phyloP scores from a whole-genome alignment of 805 yeast genomes.

The Ogataea thermomethanolica region DNA sequence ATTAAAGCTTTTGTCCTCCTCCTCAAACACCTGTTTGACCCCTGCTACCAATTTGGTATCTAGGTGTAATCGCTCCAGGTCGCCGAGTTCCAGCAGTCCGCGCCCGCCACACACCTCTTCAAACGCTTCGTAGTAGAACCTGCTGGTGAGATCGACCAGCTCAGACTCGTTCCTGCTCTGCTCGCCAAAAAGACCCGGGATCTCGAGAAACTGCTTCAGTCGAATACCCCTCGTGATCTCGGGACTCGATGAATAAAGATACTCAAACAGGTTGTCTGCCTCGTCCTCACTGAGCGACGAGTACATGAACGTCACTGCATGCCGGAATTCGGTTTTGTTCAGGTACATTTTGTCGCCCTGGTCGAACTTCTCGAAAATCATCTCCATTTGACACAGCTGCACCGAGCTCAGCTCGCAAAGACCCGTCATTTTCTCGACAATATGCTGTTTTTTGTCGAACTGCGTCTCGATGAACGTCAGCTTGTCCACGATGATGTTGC shows the following conservation, averaged over 20 bases:
- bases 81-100: slow-evolving; percentile 36
- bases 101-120: slow-evolving; percentile 39
- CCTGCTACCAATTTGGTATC: slow-evolving; percentile 14
- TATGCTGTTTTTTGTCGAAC: slow-evolving; percentile 24
- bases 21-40: slow-evolving; percentile 14
- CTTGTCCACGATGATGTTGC: slow-evolving; percentile 36
- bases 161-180: slow-evolving; percentile 30
- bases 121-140: slow-evolving; percentile 38
- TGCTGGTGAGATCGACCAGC: slow-evolving; percentile 38
- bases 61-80: slow-evolving; percentile 35
- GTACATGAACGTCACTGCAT: slow-evolving; percentile 41
- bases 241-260: slow-evolving; percentile 20
- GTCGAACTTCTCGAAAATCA: slow-evolving; percentile 41
- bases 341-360: slow-evolving; percentile 36
- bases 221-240: slow-evolving; percentile 28
- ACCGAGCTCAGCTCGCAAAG: slow-evolving; percentile 6
- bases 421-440: slow-evolving; percentile 19
- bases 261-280: slow-evolving; percentile 37
- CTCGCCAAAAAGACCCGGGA: slow-evolving; percentile 21
- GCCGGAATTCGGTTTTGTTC: slow-evolving; percentile 40
- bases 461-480: slow-evolving; percentile 42
- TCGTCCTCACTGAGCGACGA: slow-evolving; percentile 35
- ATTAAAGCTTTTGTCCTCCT: slow-evolving; percentile 11
- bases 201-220: slow-evolving; percentile 24
- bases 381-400: slow-evolving; percentile 39